These are phyloP conservation scores for Candida nanaspora DNA, from an alignment of 805 yeast genomes.

Conservation along the genomic window DNA sequence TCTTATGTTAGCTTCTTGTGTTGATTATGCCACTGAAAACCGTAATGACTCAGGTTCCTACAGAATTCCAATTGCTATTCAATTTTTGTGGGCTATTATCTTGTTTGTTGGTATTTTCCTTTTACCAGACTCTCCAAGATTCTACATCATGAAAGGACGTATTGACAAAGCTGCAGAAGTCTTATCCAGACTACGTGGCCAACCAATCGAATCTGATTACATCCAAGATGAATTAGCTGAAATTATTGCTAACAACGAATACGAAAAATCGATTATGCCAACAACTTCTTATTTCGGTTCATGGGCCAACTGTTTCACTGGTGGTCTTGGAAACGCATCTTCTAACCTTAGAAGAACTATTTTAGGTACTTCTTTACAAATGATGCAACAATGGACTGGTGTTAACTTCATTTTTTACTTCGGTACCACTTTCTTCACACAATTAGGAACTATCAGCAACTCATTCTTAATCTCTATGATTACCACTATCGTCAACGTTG, in stretches of 20 bases:
- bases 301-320: constrained; percentile 40
- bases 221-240: constrained; percentile 44
- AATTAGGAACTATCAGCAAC: constrained; percentile 38
- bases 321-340: constrained; percentile 28
- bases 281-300: constrained; percentile 27
- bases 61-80: constrained; percentile 70
- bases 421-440: constrained; percentile 60
- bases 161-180: constrained; percentile 51
- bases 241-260: constrained; percentile 44
- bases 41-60: constrained; percentile 50
- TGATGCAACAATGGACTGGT: constrained; percentile 73
- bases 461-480: constrained; percentile 45
- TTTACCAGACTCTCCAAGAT: constrained; percentile 76
- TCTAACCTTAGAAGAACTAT: constrained; percentile 36
- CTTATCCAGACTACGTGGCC: constrained; percentile 47
- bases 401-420: constrained; percentile 70
- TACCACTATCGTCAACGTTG: constrained; percentile 46
- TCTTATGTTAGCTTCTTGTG: constrained; percentile 58
- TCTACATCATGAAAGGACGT: constrained; percentile 48
- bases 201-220: constrained; percentile 37
- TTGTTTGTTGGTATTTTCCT: constrained; percentile 55
- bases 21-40: constrained; percentile 60
- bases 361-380: constrained; percentile 36
- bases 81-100: constrained; percentile 61
- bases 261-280: constrained; percentile 30